Conservation (phyloP, 2,329 filamentous ascomycete species). For the Pseudodiploospora longispora region DNA sequence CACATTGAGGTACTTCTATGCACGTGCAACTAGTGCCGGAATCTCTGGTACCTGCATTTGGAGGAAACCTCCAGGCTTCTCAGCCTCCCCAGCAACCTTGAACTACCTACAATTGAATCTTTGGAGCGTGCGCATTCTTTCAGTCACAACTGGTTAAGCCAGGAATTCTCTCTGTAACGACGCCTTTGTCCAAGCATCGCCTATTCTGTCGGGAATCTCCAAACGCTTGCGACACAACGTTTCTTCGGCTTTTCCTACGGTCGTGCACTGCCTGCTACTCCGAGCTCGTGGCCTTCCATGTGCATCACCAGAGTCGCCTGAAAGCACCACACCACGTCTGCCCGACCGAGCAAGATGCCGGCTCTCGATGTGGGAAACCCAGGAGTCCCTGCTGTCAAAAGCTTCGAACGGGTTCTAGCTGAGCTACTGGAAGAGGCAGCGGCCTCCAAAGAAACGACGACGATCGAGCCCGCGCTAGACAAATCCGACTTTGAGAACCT, state of each 20-base stretch:
- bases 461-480: slow-evolving; percentile 67
- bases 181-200: too few species aligned
- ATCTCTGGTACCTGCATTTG: slow-evolving; percentile 3
- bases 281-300: too few species aligned
- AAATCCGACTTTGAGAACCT: slow-evolving; percentile 56
- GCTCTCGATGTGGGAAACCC: slow-evolving; percentile 36
- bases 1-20: background rate
- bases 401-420: slow-evolving; percentile 46
- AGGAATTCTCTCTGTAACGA: too few species aligned
- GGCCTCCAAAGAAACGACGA: slow-evolving; percentile 46
- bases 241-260: too few species aligned
- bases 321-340: too few species aligned
- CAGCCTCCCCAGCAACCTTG: slow-evolving; percentile 6
- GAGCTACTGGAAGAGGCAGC: slow-evolving; percentile 52
- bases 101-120: background rate
- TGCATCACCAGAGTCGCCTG: too few species aligned
- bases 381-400: slow-evolving; percentile 44
- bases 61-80: background rate
- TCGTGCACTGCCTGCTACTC: too few species aligned
- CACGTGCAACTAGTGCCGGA: background rate
- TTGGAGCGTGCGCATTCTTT: too few species aligned
- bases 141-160: too few species aligned
- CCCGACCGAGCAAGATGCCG: slow-evolving; percentile 36
- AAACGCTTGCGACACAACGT: too few species aligned
- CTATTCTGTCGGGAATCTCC: too few species aligned